Evolutionary conservation across 169 alveolate species (phyloP).

Genomic region (Perkinsus marinus): DNA sequence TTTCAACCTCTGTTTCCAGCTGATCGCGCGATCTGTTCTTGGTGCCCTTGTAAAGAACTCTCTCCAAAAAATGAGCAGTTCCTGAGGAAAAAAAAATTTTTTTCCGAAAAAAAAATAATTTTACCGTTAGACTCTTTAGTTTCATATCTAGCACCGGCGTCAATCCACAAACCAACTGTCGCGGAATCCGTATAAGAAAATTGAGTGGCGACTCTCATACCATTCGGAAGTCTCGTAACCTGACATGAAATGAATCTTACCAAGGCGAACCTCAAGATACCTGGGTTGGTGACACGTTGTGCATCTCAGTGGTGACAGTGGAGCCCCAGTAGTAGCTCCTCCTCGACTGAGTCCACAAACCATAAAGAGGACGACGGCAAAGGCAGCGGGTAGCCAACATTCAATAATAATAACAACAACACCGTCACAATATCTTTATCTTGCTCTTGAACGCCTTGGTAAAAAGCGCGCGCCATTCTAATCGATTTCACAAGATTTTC

Average conservation of each 20-base stretch:
- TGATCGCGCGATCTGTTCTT: conserved; percentile 65
- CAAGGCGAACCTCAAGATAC: not conserved
- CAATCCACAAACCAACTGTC: conserved; percentile 86
- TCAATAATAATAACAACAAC: too few relatives aligned
- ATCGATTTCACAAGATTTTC: not conserved
- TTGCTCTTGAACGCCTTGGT: not conserved
- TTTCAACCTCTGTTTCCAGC: conserved; percentile 85
- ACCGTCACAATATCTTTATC: too few relatives aligned
- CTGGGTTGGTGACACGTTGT: not conserved
- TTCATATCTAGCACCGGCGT: conserved; percentile 88
- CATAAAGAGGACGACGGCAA: not conserved
- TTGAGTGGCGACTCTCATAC: conserved; percentile 74
- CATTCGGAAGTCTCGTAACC: conserved; percentile 31
- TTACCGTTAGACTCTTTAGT: conserved; percentile 71
- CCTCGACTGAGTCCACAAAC: not conserved
- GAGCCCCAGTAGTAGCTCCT: not conserved
- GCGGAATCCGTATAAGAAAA: conserved; percentile 50
- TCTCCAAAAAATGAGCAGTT: conserved; percentile 92
- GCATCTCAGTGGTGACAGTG: not conserved
- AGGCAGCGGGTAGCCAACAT: not conserved
- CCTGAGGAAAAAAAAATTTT: too few relatives aligned
- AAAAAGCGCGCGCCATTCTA: not conserved
- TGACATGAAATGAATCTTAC: not conserved
- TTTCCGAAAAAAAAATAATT: too few relatives aligned
- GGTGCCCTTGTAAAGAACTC: conserved; percentile 54